These are phyloP conservation scores for Ottelia alismoides DNA, from an alignment of 106 monocot species.

Conservation along the genomic window DNA sequence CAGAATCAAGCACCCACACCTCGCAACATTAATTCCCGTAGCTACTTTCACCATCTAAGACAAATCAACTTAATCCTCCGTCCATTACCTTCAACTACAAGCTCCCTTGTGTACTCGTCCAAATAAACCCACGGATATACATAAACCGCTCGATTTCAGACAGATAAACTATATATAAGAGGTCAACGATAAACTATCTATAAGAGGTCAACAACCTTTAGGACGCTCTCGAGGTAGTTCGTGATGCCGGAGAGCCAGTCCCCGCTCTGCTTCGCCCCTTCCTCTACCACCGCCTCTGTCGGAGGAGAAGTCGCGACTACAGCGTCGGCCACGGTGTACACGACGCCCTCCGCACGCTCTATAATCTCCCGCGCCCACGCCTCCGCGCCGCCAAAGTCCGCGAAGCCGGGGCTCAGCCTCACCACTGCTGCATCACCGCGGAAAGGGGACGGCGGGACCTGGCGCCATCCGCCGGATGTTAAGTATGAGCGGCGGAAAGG, in stretches of 20 bases:
- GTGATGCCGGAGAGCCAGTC: slow-evolving; percentile 70
- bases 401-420: slow-evolving; percentile 69
- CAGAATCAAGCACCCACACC: no score
- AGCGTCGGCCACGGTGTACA: no score
- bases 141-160: slow-evolving; percentile 66
- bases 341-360: slow-evolving; percentile 17
- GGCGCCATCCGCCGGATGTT: no score
- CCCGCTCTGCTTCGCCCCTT: no score
- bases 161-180: no score
- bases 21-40: slow-evolving; percentile 86
- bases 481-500: no score
- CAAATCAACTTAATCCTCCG: slow-evolving; percentile 59
- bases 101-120: slow-evolving; percentile 71
- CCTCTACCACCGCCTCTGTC: no score
- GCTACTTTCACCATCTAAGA: slow-evolving; percentile 41
- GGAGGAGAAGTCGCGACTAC: no score
- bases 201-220: slow-evolving; percentile 81
- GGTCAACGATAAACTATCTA: no score
- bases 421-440: no score
- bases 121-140: slow-evolving; percentile 74
- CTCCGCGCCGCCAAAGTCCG: slow-evolving; percentile 43
- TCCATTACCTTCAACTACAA: slow-evolving; percentile 88
- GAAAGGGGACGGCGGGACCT: no score
- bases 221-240: slow-evolving; percentile 73
- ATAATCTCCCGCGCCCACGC: slow-evolving; percentile 3